Conservation (phyloP, 129 eudicot genomes). For the Saposhnikovia divaricata region DNA sequence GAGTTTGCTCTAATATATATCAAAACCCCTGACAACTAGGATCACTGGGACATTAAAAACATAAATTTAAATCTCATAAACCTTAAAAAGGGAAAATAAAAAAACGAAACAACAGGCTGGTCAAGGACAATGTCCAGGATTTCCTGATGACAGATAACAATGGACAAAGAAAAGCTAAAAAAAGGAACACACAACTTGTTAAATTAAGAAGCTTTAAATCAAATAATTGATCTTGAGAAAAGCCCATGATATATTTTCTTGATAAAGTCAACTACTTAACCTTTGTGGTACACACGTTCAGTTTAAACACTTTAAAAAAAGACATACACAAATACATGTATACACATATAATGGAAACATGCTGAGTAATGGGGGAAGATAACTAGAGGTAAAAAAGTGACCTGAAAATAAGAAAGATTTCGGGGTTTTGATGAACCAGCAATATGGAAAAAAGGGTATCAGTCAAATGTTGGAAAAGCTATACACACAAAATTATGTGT, state of each 20-base stretch:
- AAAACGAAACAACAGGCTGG: neutral
- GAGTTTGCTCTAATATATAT: neutral
- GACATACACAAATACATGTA: neutral
- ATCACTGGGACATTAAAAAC: neutral
- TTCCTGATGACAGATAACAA: neutral
- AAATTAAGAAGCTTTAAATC: conserved; percentile 4
- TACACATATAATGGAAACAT: conserved; percentile 2
- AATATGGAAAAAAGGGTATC: neutral
- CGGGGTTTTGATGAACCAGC: neutral
- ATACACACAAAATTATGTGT: neutral
- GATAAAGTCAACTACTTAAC: conserved; percentile 4
- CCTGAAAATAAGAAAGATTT: neutral
- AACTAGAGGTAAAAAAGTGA: neutral
- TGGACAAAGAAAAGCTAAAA: neutral
- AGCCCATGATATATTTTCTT: conserved; percentile 1
- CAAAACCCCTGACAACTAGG: neutral
- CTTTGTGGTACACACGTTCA: conserved; percentile 6
- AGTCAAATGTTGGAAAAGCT: neutral
- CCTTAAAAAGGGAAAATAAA: neutral
- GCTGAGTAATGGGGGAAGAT: conserved; percentile 10
- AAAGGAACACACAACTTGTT: neutral
- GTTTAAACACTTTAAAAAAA: neutral
- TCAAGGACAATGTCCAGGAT: conserved; percentile 10
- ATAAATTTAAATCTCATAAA: neutral
- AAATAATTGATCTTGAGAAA: conserved; percentile 1